Evolutionary conservation across 345 rosid genomes (phyloP).

Genomic region (Gossypium ekmanianum): DNA sequence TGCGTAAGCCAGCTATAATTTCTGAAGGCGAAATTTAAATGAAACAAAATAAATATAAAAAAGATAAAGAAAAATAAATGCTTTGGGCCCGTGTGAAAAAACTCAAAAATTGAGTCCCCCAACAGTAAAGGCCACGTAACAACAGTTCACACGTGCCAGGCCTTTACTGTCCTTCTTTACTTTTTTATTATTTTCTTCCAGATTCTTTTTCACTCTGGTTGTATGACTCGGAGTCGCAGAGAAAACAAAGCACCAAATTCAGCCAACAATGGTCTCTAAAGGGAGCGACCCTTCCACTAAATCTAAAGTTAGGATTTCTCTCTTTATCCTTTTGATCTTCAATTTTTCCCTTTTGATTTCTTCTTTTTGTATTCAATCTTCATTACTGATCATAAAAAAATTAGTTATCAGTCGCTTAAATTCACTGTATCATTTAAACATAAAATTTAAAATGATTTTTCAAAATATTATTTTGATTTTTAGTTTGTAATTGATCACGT

Average conservation of each 20-base stretch:
- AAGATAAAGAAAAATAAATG: neutral
- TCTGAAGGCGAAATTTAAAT: too few relatives aligned
- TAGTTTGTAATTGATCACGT: neutral
- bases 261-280: conserved; percentile 19
- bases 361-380: neutral
- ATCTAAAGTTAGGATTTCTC: conserved; percentile 36
- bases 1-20: neutral
- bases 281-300: conserved; percentile 21
- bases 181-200: neutral
- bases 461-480: neutral
- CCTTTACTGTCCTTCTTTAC: neutral
- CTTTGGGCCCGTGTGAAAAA: neutral
- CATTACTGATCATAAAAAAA: neutral
- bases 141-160: conserved; percentile 8
- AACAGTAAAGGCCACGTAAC: conserved; percentile 12
- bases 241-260: neutral
- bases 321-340: conserved; percentile 1
- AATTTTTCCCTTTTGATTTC: neutral
- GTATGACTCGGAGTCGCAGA: neutral
- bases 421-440: conserved; percentile 8
- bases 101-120: neutral
- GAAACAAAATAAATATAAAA: too few relatives aligned
- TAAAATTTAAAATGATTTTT: neutral
- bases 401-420: neutral
- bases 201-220: neutral